These are phyloP conservation scores for Amylocarpus encephaloides DNA, from an alignment of 2,329 filamentous ascomycete genomes.

Conservation along the genomic window DNA sequence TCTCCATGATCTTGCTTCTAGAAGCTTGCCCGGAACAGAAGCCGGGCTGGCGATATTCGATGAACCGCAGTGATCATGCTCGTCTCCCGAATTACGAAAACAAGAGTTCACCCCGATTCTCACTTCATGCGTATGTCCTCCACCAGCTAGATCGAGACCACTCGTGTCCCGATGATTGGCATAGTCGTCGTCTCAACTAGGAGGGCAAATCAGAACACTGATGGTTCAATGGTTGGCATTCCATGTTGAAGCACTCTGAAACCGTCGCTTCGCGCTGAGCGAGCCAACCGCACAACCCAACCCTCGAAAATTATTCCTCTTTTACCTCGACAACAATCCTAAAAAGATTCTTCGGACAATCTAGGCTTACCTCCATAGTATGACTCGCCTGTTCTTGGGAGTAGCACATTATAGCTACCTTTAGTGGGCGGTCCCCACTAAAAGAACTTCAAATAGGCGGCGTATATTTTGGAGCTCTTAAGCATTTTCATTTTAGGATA, in stretches of 20 bases:
- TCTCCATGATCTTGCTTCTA: neutral
- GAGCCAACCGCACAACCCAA: neutral
- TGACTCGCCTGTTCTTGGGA: too few species aligned
- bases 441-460: too few species aligned
- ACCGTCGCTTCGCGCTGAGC: neutral
- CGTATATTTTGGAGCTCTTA: too few species aligned
- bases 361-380: too few species aligned
- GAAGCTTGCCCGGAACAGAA: neutral
- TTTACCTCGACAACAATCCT: too few species aligned
- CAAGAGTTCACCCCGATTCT: neutral
- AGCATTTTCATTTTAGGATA: too few species aligned
- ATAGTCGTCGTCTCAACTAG: too few species aligned
- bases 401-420: too few species aligned
- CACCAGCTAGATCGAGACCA: too few species aligned
- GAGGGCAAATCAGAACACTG: neutral
- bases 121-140: neutral
- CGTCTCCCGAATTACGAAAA: neutral
- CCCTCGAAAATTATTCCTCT: neutral
- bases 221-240: neutral
- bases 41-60: neutral
- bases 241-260: neutral
- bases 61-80: neutral
- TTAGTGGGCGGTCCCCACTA: too few species aligned
- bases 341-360: too few species aligned
- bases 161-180: too few species aligned